Conservation (phyloP, 768 basidiomycete genomes). For the Tulasnella sp. region DNA sequence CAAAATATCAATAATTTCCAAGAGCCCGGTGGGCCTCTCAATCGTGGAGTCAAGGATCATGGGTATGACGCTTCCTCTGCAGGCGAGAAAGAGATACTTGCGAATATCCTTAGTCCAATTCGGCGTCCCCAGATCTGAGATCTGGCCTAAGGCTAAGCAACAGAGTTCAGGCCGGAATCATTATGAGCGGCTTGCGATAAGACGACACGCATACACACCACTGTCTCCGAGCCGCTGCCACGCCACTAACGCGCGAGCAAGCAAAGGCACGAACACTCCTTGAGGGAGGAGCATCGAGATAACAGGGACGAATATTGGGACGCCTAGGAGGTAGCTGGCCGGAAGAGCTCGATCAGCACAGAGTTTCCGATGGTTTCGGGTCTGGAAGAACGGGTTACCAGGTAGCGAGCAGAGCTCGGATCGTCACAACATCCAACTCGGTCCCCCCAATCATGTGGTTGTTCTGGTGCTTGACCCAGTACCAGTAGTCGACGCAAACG, state of each 20-base stretch:
- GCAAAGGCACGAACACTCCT: background rate
- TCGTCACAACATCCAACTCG: background rate
- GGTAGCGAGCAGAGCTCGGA: background rate
- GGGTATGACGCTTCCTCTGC: background rate
- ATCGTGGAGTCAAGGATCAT: background rate
- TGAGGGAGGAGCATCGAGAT: background rate
- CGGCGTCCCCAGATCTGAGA: background rate
- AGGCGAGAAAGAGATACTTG: background rate
- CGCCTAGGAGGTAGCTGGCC: background rate
- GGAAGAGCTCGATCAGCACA: background rate
- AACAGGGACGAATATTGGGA: background rate
- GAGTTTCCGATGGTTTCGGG: background rate
- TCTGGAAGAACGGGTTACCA: background rate
- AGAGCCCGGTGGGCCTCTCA: background rate
- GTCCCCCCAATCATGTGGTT: background rate
- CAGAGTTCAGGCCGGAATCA: background rate
- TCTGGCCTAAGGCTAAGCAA: background rate
- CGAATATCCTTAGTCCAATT: background rate
- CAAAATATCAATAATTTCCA: background rate
- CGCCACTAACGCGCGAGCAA: background rate
- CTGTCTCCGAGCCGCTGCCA: background rate
- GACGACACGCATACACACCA: background rate
- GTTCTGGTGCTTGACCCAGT: background rate
- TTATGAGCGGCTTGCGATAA: background rate
- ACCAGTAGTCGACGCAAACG: background rate